Evolutionary conservation across 2,329 filamentous ascomycete species (phyloP), one percentile per base, ranked within the genome.

Genomic region (Pyricularia pennisetigena): DNA sequence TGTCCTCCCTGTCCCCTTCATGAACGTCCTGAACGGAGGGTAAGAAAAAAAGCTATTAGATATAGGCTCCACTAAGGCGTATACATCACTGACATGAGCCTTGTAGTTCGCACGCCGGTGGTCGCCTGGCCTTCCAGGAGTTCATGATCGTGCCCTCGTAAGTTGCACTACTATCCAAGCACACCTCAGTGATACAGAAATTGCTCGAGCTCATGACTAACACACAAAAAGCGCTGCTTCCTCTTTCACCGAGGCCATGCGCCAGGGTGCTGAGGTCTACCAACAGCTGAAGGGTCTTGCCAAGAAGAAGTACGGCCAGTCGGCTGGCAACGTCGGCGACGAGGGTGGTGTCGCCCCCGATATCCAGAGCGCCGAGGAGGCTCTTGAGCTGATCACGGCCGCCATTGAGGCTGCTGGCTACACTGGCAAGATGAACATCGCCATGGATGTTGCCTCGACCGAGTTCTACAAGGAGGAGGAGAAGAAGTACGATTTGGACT

Each of bases 401-500:
- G 90, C 95, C 78, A 99, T 99, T 74, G 92, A 97, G 83, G 83
- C 93, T 83, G 92, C 94, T 73, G 95, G 95, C 74, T 98, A 99
- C 87, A 93, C 91, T 70, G 95, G 94, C 81, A 86, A 95, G 87
- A 90, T 99, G 81, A 92, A 97, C 82, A 99, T 99, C 76, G 95
- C 95, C 79, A 97, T 99, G 93, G 95, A 99, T 78, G 94, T 98
- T 79, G 95, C 95, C 73, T 97, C 95, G 73, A 97, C 92, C 86
- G 95, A 99, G 83, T 99, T 99, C 88, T 99, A 99, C 91, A 98
- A 98, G 86, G 82, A 85, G 76, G 92, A 95, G 67, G 94, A 84
- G 80, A 97, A 98, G 91, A 98, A 98, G 88, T 99, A 99, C 88
- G 95, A 99, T 79, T 88, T 99, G 73, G 95, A 98, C 90, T 99